These are phyloP conservation scores for Rhodotorula glutinis DNA, from an alignment of 1,284 basidiomycete genomes.

Conservation along the genomic window DNA sequence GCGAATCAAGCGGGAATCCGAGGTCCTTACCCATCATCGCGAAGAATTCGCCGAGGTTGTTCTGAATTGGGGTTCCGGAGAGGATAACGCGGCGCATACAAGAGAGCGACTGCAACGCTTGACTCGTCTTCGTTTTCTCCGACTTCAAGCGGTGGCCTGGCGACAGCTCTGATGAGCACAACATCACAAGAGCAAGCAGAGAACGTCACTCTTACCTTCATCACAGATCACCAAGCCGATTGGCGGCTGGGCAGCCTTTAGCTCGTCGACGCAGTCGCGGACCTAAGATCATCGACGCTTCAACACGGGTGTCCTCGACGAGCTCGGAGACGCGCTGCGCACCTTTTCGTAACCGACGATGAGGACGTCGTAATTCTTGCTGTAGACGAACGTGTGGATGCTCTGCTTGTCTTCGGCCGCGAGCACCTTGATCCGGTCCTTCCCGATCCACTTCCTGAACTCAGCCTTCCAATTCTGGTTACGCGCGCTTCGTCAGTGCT, in stretches of 20 bases:
- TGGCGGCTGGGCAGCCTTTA: constrained; percentile 59
- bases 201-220: constrained; percentile 79
- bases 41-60: constrained; percentile 92
- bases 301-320: neutral
- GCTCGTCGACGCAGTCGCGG: constrained; percentile 45
- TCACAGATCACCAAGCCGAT: constrained; percentile 94
- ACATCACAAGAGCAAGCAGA: neutral
- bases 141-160: constrained; percentile 90
- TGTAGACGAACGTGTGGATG: constrained; percentile 69
- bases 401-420: constrained; percentile 71
- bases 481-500: constrained; percentile 2
- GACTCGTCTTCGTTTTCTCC: constrained; percentile 83
- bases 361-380: constrained; percentile 72
- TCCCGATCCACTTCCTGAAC: constrained; percentile 89
- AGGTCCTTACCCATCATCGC: constrained; percentile 67
- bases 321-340: neutral
- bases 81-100: constrained; percentile 58
- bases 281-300: neutral
- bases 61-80: constrained; percentile 93
- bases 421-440: constrained; percentile 73
- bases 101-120: constrained; percentile 56
- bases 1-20: neutral
- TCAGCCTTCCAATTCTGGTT: constrained; percentile 89
- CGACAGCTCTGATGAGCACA: too few relatives aligned
- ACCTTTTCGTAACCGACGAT: constrained; percentile 86